phyloP scores from a whole-genome alignment of 83 land plant genomes.

The Picea abies region DNA sequence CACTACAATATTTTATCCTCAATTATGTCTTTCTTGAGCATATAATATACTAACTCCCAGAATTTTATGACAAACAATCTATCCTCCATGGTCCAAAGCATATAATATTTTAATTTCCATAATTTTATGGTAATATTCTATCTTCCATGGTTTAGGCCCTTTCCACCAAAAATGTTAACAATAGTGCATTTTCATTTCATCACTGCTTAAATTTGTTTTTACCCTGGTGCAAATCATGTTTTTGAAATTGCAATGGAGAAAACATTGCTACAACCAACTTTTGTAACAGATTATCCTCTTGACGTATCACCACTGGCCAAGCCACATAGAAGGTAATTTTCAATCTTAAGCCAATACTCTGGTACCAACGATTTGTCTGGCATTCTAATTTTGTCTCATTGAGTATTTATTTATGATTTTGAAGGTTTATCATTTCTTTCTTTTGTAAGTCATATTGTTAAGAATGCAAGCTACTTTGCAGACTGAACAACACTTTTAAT shows the following conservation, averaged over 20 bases:
- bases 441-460: background rate
- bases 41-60: too few relatives aligned
- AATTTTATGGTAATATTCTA: background rate
- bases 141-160: too few relatives aligned
- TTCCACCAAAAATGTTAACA: too few relatives aligned
- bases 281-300: constrained; percentile 87
- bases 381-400: background rate
- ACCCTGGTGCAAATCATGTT: constrained; percentile 36
- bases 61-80: too few relatives aligned
- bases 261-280: constrained; percentile 89
- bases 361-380: background rate
- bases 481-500: background rate
- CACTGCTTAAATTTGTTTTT: too few relatives aligned
- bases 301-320: constrained; percentile 96
- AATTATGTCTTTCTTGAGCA: too few relatives aligned
- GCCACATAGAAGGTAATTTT: constrained; percentile 75
- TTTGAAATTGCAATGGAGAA: constrained; percentile 83
- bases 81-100: too few relatives aligned
- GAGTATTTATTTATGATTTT: background rate
- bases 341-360: too few relatives aligned
- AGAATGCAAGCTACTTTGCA: background rate
- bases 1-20: background rate
- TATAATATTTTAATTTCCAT: too few relatives aligned
- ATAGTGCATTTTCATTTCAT: too few relatives aligned
- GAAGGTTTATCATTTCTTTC: background rate